These are phyloP conservation scores for Tulasnella sp. DNA, from an alignment of 768 basidiomycete species.

Conservation along the genomic window DNA sequence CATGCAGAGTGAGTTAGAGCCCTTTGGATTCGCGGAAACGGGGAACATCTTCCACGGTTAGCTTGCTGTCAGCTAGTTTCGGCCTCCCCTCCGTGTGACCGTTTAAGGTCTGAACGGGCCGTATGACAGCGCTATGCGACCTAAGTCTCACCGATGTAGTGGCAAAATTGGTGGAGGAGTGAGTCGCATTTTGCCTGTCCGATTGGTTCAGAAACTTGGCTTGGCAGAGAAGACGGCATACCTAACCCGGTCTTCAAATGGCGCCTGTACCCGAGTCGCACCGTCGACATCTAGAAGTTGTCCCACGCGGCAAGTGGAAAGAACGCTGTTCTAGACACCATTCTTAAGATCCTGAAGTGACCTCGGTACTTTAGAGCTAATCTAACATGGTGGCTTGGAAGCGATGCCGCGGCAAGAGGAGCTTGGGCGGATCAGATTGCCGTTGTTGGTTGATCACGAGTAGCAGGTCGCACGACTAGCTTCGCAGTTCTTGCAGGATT, in stretches of 20 bases:
- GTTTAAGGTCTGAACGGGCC: neutral
- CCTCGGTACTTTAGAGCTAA: too few species aligned
- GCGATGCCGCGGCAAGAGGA: too few species aligned
- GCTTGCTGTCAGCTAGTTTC: neutral
- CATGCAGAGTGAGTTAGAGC: neutral
- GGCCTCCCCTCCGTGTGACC: neutral
- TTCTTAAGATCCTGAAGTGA: too few species aligned
- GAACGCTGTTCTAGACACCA: too few species aligned
- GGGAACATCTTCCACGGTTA: neutral
- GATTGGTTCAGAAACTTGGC: neutral
- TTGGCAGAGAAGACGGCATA: neutral
- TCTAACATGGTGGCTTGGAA: too few species aligned
- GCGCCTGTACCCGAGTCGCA: neutral
- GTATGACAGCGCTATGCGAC: neutral
- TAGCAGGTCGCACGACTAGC: too few species aligned
- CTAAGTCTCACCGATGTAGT: neutral
- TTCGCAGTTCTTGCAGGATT: too few species aligned
- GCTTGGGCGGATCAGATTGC: too few species aligned
- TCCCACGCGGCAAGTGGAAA: too few species aligned
- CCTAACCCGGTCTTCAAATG: neutral
- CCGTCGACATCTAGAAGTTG: too few species aligned
- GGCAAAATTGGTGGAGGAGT: neutral
- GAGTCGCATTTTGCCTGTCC: neutral
- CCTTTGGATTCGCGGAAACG: neutral
- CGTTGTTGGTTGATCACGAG: too few species aligned